These are phyloP conservation scores for Gomphus sp. DNA, from an alignment of 1,284 basidiomycete species.

Conservation along the genomic window DNA sequence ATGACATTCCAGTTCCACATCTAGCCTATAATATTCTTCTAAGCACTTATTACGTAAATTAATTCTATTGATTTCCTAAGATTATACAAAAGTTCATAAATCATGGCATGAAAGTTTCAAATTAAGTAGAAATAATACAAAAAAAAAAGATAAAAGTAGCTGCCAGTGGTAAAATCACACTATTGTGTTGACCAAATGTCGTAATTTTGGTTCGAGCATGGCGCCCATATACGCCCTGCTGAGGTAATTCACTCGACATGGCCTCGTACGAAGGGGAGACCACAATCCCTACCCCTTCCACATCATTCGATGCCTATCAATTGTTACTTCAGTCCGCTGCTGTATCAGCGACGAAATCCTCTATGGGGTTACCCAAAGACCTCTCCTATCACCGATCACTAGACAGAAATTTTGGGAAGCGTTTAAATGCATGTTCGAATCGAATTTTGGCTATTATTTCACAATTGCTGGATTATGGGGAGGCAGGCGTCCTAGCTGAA, in stretches of 20 bases:
- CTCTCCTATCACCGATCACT: constrained; percentile 81
- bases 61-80: no score
- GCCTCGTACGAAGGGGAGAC: background rate
- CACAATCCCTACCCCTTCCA: constrained; percentile 1
- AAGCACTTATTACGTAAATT: no score
- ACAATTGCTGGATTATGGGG: constrained; percentile 46
- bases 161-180: no score
- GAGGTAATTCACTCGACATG: background rate
- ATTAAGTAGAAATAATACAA: no score
- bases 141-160: no score
- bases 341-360: constrained; percentile 50
- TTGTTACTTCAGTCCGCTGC: constrained; percentile 45
- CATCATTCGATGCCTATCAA: constrained; percentile 33
- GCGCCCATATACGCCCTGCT: background rate
- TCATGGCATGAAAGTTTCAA: no score
- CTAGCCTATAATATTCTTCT: no score
- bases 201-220: no score
- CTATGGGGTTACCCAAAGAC: constrained; percentile 55
- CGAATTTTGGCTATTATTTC: constrained; percentile 57
- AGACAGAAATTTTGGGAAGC: constrained; percentile 57
- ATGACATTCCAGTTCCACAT: no score
- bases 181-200: no score
- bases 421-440: constrained; percentile 54
- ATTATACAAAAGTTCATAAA: no score
- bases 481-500: constrained; percentile 24